These are phyloP conservation scores for Podaxis carcinomalis DNA, from an alignment of 768 basidiomycete genomes.

Conservation along the genomic window DNA sequence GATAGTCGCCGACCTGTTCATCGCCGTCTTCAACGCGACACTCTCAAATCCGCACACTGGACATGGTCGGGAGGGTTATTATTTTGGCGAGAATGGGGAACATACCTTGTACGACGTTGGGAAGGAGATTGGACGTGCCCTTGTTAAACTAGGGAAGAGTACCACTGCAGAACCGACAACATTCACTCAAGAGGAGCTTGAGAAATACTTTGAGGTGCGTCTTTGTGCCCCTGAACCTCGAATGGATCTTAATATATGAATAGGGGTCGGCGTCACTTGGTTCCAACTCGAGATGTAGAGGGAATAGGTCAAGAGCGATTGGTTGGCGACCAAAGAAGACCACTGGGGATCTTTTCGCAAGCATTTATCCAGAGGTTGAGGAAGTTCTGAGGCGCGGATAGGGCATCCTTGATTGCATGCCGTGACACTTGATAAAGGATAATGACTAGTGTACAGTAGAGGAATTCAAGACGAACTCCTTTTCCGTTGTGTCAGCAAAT, in stretches of 20 bases:
- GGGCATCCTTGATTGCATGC: not conserved
- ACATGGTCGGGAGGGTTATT: constrained; percentile 49
- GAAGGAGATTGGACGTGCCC: constrained; percentile 31
- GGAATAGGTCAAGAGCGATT: constrained; percentile 36
- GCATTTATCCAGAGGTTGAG: constrained; percentile 43
- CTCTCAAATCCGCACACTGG: constrained; percentile 24
- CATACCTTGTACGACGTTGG: constrained; percentile 38
- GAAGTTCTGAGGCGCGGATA: constrained; percentile 1
- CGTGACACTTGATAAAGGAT: not conserved
- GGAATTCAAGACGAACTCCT: not conserved
- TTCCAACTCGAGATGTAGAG: constrained; percentile 40
- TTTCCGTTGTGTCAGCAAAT: not conserved
- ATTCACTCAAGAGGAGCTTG: constrained; percentile 42
- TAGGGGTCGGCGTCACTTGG: constrained; percentile 9
- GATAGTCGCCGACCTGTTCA: constrained; percentile 42
- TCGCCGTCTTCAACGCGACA: constrained; percentile 36
- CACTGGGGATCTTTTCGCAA: constrained; percentile 45
- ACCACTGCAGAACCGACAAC: constrained; percentile 36
- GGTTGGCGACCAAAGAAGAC: constrained; percentile 52
- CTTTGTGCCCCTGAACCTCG: not conserved
- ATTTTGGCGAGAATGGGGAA: constrained; percentile 51
- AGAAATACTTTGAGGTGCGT: constrained; percentile 30
- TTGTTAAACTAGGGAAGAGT: constrained; percentile 34
- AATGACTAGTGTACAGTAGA: not conserved
- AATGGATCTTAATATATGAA: not conserved